Evolutionary conservation across 208 protist species (phyloP), one percentile per base, ranked within the genome.

Genomic region (Borovskyia barvae): DNA sequence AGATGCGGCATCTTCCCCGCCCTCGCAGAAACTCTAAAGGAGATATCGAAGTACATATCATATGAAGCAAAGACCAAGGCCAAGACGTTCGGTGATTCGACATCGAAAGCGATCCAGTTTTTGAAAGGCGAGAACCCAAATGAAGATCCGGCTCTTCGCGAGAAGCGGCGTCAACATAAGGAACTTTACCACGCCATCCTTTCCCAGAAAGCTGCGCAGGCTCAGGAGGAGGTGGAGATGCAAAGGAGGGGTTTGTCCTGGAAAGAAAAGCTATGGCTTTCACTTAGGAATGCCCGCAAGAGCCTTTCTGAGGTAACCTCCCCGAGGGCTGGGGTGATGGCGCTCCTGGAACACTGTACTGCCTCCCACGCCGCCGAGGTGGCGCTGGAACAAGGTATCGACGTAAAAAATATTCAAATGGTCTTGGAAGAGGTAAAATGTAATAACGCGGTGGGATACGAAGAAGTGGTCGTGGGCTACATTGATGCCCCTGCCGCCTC

Each of bases 361-460:
- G 80, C 82, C 6, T 87, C 88, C 8, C 88, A 94, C 50, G 85
- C 88, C 11, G 88, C 88, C 15, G 84, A 94, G 65, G 75, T 94
- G 11, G 88, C 88, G 4, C 37, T 92, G 1, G 88, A 92, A 60
- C 66, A 89, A 36, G 80, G 73, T 41, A 90, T 94, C 41, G 82
- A 94, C 50, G 85, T 94, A 15, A 80, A 85, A 58, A 72, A 82
- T 46, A 80, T 94, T 1, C 68, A 70, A 26, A 82, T 94, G 70
- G 75, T 81, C n/a, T 39, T 92, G 0, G 87, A 92, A 60, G 79
- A 90, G 74, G 33, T 41, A 0, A 59, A 40, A 15, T 48, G 56
- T 15, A 56, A 17, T 20, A 59, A 63, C 22, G 25, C 57, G 8
- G 66, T 89, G 2, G 75, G 68, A 14, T 54, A 74, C n/a, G 79